phyloP scores from a whole-genome alignment of 805 yeast species.

The Candida ipomoeae region DNA sequence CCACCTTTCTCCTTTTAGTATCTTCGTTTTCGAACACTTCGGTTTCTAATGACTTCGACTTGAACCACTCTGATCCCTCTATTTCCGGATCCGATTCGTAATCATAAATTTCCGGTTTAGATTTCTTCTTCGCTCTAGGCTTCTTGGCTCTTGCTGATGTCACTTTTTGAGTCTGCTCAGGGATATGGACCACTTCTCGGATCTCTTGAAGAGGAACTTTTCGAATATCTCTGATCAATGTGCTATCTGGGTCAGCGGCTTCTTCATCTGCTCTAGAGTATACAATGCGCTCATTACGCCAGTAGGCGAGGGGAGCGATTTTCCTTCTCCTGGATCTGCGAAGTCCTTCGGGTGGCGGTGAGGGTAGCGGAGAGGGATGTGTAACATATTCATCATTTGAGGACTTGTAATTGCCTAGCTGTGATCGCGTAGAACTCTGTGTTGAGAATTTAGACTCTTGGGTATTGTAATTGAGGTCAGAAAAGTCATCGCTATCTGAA shows the following conservation, averaged over 20 bases:
- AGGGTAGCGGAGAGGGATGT: constrained; percentile 35
- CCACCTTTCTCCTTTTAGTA: constrained; percentile 30
- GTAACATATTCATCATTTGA: constrained; percentile 10
- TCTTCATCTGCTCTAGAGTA: constrained; percentile 42
- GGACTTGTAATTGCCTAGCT: not conserved
- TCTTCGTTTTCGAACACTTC: constrained; percentile 47
- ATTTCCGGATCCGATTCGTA: constrained; percentile 38
- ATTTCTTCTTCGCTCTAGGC: constrained; percentile 11
- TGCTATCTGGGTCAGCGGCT: constrained; percentile 40
- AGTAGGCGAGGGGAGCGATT: constrained; percentile 70
- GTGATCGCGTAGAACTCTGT: constrained; percentile 1
- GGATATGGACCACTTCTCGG: constrained; percentile 53
- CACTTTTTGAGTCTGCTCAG: constrained; percentile 22
- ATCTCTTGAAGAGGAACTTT: constrained; percentile 52
- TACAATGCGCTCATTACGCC: constrained; percentile 78
- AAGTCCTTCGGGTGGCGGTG: constrained; percentile 45
- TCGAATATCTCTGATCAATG: constrained; percentile 28
- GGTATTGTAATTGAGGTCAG: constrained; percentile 1
- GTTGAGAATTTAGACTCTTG: constrained; percentile 2
- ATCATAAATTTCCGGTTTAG: constrained; percentile 20
- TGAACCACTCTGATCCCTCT: constrained; percentile 53
- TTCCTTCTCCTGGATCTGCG: constrained; percentile 65
- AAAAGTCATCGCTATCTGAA: constrained; percentile 2
- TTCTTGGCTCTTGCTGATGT: constrained; percentile 1
- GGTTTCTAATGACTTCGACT: constrained; percentile 35